Base-by-base conservation (phyloP, 1,284 basidiomycete genomes). In the Mycosarcoma mackinlayi region DNA sequence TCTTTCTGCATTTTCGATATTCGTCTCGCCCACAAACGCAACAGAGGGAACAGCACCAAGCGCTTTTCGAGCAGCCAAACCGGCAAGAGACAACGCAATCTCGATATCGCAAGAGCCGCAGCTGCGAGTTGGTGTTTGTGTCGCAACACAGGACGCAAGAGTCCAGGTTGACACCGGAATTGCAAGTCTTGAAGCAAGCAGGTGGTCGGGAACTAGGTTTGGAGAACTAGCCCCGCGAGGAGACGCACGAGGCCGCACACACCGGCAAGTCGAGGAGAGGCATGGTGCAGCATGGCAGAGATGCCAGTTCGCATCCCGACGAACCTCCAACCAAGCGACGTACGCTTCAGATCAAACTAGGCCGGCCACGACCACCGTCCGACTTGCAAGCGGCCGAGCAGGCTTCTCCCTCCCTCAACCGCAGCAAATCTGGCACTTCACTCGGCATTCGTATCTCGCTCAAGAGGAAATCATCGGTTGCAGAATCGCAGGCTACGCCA, bases 331-430 rank as follows among this genome's bases (percentile, higher is more conserved):
- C 42, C 5, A 61, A 62, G 23, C 51, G 54, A 31, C 54, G 68
- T 23, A 61, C 54, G 13, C 68, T 71, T 13, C 68, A 71, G 49
- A 71, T 71, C 62, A 66, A 59, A 45, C 47, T 71, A 35, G 62
- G 62, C 24, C 57, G 62, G n/a, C 62, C 68, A 37, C 37, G 47
- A 4, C 62, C 54, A 27, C 18, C 62, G 2, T 27, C 54, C 24
- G 50, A 57, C 18, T 16, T 41, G 6, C 31, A 49, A 11, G 45
- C 51, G 24, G 13, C 49, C 13, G 60, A 59, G 38, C 59, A 57
- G 33, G 55, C 61, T 3, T 65, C 61, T 11, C 57, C 67, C 2
- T 61, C 57, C 28, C 48, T 51, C 47, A 55, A 66, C 18, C 63
- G 63, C 50, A 50, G 28, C 28, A 25, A 31, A 10, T 23, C 38